These are phyloP conservation scores for Craspedostauros australis DNA, from an alignment of 108 stramenopile genomes.

Conservation along the genomic window DNA sequence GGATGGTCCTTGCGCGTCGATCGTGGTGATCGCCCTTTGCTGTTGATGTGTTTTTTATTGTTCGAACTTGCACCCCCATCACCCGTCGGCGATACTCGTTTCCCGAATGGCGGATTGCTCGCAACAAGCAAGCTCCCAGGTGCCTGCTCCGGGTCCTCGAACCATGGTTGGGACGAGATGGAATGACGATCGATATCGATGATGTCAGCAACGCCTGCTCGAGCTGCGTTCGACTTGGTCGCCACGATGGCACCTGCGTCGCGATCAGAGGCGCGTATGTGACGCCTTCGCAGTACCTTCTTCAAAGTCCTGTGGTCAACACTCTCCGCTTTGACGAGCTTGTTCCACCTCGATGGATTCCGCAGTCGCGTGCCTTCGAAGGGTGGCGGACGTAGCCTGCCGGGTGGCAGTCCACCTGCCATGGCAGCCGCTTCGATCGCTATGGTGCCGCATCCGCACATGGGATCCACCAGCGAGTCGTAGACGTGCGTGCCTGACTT, in stretches of 20 bases:
- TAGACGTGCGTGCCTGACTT: neutral
- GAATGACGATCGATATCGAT: constrained; percentile 32
- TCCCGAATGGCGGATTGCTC: constrained; percentile 71
- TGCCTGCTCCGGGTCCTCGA: neutral
- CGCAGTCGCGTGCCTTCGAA: constrained; percentile 43
- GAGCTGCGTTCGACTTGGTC: constrained; percentile 53
- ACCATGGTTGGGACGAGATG: constrained; percentile 35
- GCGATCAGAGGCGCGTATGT: constrained; percentile 45
- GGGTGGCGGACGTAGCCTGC: constrained; percentile 47
- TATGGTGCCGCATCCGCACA: constrained; percentile 80
- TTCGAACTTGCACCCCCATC: neutral
- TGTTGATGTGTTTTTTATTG: neutral
- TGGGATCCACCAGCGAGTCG: constrained; percentile 55
- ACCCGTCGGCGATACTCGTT: constrained; percentile 21
- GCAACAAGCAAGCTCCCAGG: constrained; percentile 25
- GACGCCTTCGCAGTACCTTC: neutral
- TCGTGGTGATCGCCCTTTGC: no score
- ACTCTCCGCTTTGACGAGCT: constrained; percentile 2
- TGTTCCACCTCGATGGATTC: constrained; percentile 25
- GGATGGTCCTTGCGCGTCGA: no score
- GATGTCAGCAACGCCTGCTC: constrained; percentile 47
- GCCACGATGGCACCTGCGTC: constrained; percentile 47
- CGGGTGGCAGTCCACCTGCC: constrained; percentile 51
- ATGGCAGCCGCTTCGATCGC: constrained; percentile 70
- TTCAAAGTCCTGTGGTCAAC: neutral